phyloP scores from a whole-genome alignment of 2,329 filamentous ascomycete genomes.

The Coniochaeta ligniaria region DNA sequence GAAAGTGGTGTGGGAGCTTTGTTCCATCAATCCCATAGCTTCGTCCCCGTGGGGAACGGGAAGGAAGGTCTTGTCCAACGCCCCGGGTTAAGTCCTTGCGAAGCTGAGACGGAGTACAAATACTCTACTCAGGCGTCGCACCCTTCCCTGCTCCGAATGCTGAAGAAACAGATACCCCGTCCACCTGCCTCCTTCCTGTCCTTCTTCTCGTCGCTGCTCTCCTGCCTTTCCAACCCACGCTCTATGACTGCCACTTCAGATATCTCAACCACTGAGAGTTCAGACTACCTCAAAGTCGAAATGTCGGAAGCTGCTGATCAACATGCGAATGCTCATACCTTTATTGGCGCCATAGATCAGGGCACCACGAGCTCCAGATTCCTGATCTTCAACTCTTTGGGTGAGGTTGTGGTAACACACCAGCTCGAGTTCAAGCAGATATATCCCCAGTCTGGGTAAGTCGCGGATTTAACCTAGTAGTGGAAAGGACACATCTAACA shows the following conservation, averaged over 20 bases:
- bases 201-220: background rate
- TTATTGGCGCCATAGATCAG: slow-evolving; percentile 73
- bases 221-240: background rate
- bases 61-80: background rate
- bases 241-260: slow-evolving; percentile 1
- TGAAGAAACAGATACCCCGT: background rate
- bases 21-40: slow-evolving; percentile 2
- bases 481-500: background rate
- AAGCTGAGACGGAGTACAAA: background rate
- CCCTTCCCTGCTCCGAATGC: background rate
- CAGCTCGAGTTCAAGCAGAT: slow-evolving; percentile 71
- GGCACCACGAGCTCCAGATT: slow-evolving; percentile 74
- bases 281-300: slow-evolving; percentile 1
- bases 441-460: slow-evolving; percentile 69
- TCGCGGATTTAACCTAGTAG: background rate
- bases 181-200: background rate
- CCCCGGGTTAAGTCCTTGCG: background rate
- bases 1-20: background rate
- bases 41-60: background rate
- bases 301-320: background rate
- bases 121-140: background rate
- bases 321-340: slow-evolving; percentile 23
- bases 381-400: slow-evolving; percentile 66
- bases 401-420: slow-evolving; percentile 63
- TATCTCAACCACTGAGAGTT: background rate